Evolutionary conservation across 176 grass and related monocot species (phyloP).

Genomic region (Melocanna baccifera): DNA sequence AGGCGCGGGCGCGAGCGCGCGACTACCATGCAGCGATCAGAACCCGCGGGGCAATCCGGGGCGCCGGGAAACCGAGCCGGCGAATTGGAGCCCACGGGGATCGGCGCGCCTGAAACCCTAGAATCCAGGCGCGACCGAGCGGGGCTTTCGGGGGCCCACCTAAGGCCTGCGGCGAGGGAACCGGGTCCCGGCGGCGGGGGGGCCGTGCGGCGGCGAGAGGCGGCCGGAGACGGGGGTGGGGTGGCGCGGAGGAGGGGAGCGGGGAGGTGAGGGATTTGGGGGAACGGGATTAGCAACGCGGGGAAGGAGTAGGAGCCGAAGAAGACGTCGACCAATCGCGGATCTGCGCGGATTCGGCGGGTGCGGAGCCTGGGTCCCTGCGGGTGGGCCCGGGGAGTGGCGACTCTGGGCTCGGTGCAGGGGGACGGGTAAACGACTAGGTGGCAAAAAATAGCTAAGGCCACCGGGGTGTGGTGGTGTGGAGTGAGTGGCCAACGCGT

Average conservation of each 20-base stretch:
- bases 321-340: constrained; percentile 55
- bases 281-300: constrained; percentile 28
- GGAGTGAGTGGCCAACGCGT: not conserved
- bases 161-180: not conserved
- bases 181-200: not conserved
- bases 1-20: not conserved
- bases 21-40: constrained; percentile 33
- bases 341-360: constrained; percentile 37
- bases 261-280: not conserved
- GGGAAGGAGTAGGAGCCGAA: not conserved
- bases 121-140: constrained; percentile 18
- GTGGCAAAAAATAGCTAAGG: constrained; percentile 35
- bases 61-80: not conserved
- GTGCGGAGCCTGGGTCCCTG: constrained; percentile 14
- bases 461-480: not conserved
- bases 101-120: constrained; percentile 49
- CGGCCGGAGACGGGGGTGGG: not conserved
- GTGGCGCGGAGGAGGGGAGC: not conserved
- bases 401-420: constrained; percentile 21
- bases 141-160: not conserved
- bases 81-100: constrained; percentile 19
- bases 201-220: constrained; percentile 35
- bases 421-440: not conserved
- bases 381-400: constrained; percentile 23
- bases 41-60: not conserved